phyloP scores from a whole-genome alignment of 2,329 filamentous ascomycete species.

The Aspergillus spinulosporus region DNA sequence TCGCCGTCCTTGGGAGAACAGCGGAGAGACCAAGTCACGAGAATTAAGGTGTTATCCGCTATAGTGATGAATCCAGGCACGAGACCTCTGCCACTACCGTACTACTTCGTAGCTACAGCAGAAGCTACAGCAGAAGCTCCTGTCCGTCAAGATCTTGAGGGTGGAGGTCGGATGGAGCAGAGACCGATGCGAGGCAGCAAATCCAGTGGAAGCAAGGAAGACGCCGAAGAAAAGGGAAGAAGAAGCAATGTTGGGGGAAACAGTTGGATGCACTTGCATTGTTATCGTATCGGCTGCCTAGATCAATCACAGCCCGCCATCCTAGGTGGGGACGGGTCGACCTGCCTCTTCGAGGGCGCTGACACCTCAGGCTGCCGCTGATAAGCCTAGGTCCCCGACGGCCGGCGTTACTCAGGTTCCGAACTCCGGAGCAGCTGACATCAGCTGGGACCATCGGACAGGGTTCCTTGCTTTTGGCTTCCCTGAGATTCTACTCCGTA shows the following conservation, averaged over 20 bases:
- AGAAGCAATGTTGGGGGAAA: constrained; percentile 9
- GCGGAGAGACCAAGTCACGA: constrained; percentile 10
- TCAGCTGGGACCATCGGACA: background rate
- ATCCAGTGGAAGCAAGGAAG: background rate
- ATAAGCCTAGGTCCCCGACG: constrained; percentile 15
- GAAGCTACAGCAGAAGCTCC: background rate
- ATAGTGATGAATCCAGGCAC: constrained; percentile 1
- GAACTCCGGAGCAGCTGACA: constrained; percentile 12
- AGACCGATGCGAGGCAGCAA: background rate
- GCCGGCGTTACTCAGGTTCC: constrained; percentile 7
- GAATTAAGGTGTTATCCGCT: constrained; percentile 3
- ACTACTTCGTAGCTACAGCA: background rate
- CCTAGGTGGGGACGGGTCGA: constrained; percentile 5
- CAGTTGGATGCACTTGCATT: constrained; percentile 1
- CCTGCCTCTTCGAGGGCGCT: background rate
- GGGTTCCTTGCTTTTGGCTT: constrained; percentile 8
- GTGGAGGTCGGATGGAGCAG: constrained; percentile 1
- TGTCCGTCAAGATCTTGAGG: background rate
- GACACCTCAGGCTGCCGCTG: constrained; percentile 7
- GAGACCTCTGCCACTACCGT: background rate
- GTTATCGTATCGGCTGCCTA: constrained; percentile 18
- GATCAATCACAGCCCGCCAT: constrained; percentile 18
- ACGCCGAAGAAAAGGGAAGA: constrained; percentile 3
- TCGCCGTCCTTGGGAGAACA: background rate
- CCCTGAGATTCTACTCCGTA: background rate